A percentile compares a stretch with the other conserved stretches of the same genome.
phyloP scores from a whole-genome alignment of 2,329 filamentous ascomycete species.

The Colletotrichum cuscutae region DNA sequence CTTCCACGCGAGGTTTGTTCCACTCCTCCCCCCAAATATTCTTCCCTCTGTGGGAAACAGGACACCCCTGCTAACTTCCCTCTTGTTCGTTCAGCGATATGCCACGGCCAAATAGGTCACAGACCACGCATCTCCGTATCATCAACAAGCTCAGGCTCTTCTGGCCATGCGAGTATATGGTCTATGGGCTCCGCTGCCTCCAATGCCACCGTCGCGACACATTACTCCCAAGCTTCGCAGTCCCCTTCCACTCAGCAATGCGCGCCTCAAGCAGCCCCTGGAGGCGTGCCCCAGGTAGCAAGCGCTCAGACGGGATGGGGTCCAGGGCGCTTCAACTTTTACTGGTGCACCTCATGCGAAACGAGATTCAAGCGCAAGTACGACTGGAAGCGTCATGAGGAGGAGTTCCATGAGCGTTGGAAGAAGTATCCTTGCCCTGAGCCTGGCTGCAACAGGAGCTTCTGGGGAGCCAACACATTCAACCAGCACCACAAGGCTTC shows the following conservation, averaged over 20 bases:
- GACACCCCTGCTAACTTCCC: slow-evolving; percentile 29
- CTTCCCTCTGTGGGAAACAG: neutral
- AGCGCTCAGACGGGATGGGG: slow-evolving; percentile 37
- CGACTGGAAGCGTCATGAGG: slow-evolving; percentile 77
- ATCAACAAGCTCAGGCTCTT: slow-evolving; percentile 60
- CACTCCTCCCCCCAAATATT: neutral
- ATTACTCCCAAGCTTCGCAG: slow-evolving; percentile 51
- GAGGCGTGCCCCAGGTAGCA: slow-evolving; percentile 33
- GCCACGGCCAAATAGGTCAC: slow-evolving; percentile 47
- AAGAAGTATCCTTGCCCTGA: slow-evolving; percentile 75
- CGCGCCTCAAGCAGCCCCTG: slow-evolving; percentile 37
- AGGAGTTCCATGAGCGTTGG: slow-evolving; percentile 76
- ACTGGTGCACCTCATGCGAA: slow-evolving; percentile 69
- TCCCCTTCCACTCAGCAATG: slow-evolving; percentile 46
- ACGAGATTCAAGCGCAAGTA: slow-evolving; percentile 75
- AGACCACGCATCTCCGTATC: slow-evolving; percentile 59
- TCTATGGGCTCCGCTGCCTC: slow-evolving; percentile 43
- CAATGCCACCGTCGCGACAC: slow-evolving; percentile 41
- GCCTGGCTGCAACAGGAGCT: slow-evolving; percentile 71
- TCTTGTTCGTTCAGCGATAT: slow-evolving; percentile 47
- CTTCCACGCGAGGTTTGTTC: slow-evolving; percentile 31
- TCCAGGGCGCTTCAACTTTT: slow-evolving; percentile 52
- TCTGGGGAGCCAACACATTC: slow-evolving; percentile 75
- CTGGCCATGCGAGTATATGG: slow-evolving; percentile 50
- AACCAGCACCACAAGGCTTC: slow-evolving; percentile 75